phyloP scores from a whole-genome alignment of 495 filamentous ascomycete genomes.

The Aspergillus mulundensis region DNA sequence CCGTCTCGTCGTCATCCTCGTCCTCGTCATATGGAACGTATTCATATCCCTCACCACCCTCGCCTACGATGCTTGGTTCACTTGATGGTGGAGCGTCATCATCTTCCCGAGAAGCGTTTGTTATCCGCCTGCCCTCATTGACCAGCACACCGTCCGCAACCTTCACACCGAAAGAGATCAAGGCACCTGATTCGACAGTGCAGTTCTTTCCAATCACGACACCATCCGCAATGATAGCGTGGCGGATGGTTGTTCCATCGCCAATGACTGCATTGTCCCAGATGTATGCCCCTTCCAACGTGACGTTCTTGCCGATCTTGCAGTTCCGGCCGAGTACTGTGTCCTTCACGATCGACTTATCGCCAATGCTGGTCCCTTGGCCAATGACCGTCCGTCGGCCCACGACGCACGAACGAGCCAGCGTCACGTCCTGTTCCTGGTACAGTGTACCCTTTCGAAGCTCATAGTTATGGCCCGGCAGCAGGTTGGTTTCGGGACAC shows the following conservation, averaged over 20 bases:
- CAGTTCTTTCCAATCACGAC: conserved; percentile 67
- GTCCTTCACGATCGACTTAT: conserved; percentile 61
- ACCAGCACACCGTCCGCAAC: conserved; percentile 60
- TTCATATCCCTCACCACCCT: conserved; percentile 43
- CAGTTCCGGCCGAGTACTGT: conserved; percentile 80
- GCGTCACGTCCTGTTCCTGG: conserved; percentile 63
- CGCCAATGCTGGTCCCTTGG: conserved; percentile 67
- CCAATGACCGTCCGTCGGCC: conserved; percentile 70
- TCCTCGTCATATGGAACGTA: conserved; percentile 50
- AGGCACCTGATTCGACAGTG: conserved; percentile 62
- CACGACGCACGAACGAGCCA: conserved; percentile 67
- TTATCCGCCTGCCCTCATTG: conserved; percentile 50
- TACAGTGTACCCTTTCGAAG: conserved; percentile 62
- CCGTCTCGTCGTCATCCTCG: conserved; percentile 46
- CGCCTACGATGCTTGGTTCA: conserved; percentile 47
- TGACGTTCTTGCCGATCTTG: conserved; percentile 78
- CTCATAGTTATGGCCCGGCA: conserved; percentile 70
- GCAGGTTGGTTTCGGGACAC: conserved; percentile 81
- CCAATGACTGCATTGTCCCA: conserved; percentile 81
- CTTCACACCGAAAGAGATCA: conserved; percentile 75
- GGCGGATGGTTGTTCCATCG: conserved; percentile 64
- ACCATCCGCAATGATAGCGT: conserved; percentile 71
- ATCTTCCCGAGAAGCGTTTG: conserved; percentile 45
- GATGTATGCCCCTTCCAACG: conserved; percentile 76
- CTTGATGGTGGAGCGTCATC: conserved; percentile 41